Percentiles rank a stretch among this genome's conserved stretches.
These are phyloP conservation scores for Diaporthe nobilis DNA, from an alignment of 2,329 filamentous ascomycete genomes.

Conservation along the genomic window DNA sequence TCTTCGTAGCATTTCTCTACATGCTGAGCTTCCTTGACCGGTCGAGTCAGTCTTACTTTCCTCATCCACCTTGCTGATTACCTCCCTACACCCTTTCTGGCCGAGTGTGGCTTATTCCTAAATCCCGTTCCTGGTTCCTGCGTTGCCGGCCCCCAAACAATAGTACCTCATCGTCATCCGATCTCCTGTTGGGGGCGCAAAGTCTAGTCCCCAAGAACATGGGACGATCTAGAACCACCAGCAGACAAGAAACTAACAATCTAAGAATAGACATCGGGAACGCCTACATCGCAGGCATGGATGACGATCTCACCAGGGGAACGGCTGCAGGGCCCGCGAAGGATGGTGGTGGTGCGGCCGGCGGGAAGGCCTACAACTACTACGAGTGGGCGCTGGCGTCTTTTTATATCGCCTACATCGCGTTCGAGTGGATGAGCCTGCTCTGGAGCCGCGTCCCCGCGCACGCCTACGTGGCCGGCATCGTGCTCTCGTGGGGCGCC, in stretches of 20 bases:
- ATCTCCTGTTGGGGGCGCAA: neutral
- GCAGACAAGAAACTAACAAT: neutral
- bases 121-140: conserved; percentile 24
- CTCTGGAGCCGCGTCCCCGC: conserved; percentile 73
- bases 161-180: neutral
- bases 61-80: conserved; percentile 46
- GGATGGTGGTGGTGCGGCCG: conserved; percentile 58
- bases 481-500: conserved; percentile 85
- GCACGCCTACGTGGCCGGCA: conserved; percentile 69
- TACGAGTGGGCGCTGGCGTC: conserved; percentile 74
- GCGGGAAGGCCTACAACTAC: conserved; percentile 66
- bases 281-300: conserved; percentile 75
- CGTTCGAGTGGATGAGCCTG: conserved; percentile 76
- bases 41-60: conserved; percentile 70
- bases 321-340: conserved; percentile 46
- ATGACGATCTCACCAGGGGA: conserved; percentile 64
- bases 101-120: neutral
- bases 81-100: conserved; percentile 1
- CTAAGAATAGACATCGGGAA: conserved; percentile 70
- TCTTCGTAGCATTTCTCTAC: conserved; percentile 87
- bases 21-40: conserved; percentile 89
- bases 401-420: conserved; percentile 75
- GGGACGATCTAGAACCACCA: neutral
- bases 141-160: neutral
- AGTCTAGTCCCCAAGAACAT: neutral